These are phyloP conservation scores for Dendrothele bispora DNA, from an alignment of 768 basidiomycete genomes.

Conservation along the genomic window DNA sequence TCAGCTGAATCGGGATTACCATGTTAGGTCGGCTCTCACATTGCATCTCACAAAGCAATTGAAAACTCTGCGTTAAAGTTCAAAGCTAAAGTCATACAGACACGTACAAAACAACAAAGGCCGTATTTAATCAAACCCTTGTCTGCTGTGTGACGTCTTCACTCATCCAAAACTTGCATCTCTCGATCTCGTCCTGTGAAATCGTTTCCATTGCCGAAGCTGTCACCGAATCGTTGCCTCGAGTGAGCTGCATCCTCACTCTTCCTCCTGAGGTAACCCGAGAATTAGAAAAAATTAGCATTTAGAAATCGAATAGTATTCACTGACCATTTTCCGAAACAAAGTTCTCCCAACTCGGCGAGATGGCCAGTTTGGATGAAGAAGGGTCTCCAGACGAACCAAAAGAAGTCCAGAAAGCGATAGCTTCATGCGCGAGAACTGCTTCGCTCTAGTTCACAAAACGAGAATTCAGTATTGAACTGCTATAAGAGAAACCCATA, in stretches of 20 bases:
- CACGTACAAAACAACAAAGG: too few species aligned
- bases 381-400: conserved; percentile 29
- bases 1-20: too few species aligned
- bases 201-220: conserved; percentile 29
- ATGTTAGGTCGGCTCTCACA: too few species aligned
- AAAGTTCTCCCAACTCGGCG: conserved; percentile 27
- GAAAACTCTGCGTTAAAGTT: too few species aligned
- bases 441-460: conserved; percentile 31
- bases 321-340: too few species aligned
- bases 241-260: conserved; percentile 22
- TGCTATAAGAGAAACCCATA: background rate
- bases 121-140: conserved; percentile 25
- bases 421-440: conserved; percentile 35
- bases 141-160: conserved; percentile 32
- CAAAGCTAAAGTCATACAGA: too few species aligned
- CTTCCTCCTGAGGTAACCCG: conserved; percentile 13
- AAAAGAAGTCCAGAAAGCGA: conserved; percentile 47
- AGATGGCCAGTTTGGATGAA: conserved; percentile 15
- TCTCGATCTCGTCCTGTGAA: conserved; percentile 26
- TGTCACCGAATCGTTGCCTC: conserved; percentile 23
- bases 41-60: too few species aligned
- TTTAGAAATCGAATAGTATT: too few species aligned
- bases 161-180: conserved; percentile 45
- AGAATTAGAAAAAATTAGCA: too few species aligned
- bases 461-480: background rate